Evolutionary conservation across 129 eudicot species (phyloP).

Genomic region (Kitagawia praeruptora): DNA sequence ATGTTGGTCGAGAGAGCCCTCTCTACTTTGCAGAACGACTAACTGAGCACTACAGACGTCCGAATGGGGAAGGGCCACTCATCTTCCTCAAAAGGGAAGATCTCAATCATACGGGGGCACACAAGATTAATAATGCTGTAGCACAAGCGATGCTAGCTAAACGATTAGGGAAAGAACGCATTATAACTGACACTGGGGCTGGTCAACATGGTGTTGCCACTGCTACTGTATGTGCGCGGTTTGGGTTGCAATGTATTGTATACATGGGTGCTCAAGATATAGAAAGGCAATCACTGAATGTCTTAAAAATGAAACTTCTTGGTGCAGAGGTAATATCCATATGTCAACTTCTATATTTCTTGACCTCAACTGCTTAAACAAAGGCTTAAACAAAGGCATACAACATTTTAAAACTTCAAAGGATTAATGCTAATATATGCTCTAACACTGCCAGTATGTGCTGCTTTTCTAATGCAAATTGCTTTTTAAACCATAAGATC

Average conservation of each 20-base stretch:
- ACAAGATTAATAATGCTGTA: constrained; percentile 87
- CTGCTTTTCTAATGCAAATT: background rate
- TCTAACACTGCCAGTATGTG: no score
- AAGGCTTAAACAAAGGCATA: background rate
- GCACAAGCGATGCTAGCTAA: constrained; percentile 87
- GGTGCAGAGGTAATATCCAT: constrained; percentile 80
- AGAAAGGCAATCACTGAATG: constrained; percentile 84
- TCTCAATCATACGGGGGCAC: constrained; percentile 89
- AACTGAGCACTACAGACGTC: constrained; percentile 71
- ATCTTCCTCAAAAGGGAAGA: constrained; percentile 88
- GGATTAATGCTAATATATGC: no score
- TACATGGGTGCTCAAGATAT: constrained; percentile 97
- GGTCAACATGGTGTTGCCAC: constrained; percentile 99
- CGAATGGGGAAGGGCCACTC: constrained; percentile 85
- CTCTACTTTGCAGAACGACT: constrained; percentile 87
- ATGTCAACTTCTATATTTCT: background rate
- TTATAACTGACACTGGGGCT: constrained; percentile 95
- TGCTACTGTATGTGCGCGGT: constrained; percentile 91
- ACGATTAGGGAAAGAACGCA: constrained; percentile 57
- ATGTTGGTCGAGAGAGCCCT: constrained; percentile 89
- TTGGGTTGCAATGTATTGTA: constrained; percentile 70
- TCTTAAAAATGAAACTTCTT: constrained; percentile 81
- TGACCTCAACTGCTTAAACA: background rate
- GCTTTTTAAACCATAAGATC: background rate
- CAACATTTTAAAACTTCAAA: no score